Base-by-base conservation (phyloP, 495 filamentous ascomycete species). In the Talaromyces wortmannii region DNA sequence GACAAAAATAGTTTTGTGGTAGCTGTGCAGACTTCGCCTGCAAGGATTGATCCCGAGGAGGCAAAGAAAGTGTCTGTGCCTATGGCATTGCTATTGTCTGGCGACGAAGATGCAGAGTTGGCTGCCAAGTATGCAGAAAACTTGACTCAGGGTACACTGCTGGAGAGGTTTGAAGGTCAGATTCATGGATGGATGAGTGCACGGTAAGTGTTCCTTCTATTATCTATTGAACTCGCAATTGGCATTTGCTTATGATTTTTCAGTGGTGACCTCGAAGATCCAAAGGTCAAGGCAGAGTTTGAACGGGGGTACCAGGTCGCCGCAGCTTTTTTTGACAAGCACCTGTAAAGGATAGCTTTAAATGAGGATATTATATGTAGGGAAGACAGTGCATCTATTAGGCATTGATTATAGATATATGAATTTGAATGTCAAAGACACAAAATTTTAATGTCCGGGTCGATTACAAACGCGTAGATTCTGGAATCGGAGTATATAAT, bases 161-260 rank as follows among this genome's bases (percentile, higher is more conserved):
- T 95, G 15, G 86, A 94, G 81, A 92, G 78, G 31, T 96, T 90
- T 63, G 58, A 67, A 10, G 83, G 86, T 59, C 90, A 95, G 78
- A 80, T 94, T 48, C 91, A 96, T 71, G 91, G 91, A 17, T 96
- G 84, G 82, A 96, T 96, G 91, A 89, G 87, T 18, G 91, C 90
- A 7, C 75, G 88, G 30, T 77, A 71, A 15, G 50, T 43, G 42
- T 52, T 29, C 42, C 13, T 12, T 6, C 17, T 3, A 3, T 12
- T 23, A 7, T 3, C 16, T 15, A n/a, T 46, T 16, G 17, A 15
- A n/a, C 7, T 46, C 7, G 10, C 7, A n/a, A 15, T 7, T 46
- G 16, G 17, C 1, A 7, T 23, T 12, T 13, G n/a, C 44, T 46
- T 7, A 23, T 46, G 2, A n/a, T 46, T 8, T 8, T 17, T n/a